phyloP scores from a whole-genome alignment of 2,329 filamentous ascomycete genomes.

The Cadophora malorum region DNA sequence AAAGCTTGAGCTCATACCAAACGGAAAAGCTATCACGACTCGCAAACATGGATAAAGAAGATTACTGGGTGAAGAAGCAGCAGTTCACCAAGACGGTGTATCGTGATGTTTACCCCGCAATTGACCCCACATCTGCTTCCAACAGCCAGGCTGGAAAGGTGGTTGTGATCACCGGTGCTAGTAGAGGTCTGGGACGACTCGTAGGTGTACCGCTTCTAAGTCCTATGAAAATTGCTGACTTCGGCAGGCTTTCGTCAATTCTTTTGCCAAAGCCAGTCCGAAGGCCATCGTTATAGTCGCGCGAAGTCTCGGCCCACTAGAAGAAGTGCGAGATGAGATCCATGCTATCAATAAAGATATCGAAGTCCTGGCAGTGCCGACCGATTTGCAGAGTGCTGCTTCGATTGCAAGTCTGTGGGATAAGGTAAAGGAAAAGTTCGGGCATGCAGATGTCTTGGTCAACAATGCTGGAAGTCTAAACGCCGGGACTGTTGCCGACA shows the following conservation, averaged over 20 bases:
- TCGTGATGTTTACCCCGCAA: slow-evolving; percentile 48
- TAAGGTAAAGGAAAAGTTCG: slow-evolving; percentile 46
- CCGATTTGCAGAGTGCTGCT: slow-evolving; percentile 42
- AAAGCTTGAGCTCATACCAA: background rate
- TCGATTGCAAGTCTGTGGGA: slow-evolving; percentile 31
- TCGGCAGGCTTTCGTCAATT: slow-evolving; percentile 25
- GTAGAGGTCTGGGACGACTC: slow-evolving; percentile 46
- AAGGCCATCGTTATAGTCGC: slow-evolving; percentile 48
- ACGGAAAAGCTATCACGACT: background rate
- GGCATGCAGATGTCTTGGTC: slow-evolving; percentile 58
- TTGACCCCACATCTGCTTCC: slow-evolving; percentile 44
- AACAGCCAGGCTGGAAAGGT: slow-evolving; percentile 45
- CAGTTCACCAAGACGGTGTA: slow-evolving; percentile 47
- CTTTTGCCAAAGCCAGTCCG: slow-evolving; percentile 45
- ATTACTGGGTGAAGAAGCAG: slow-evolving; percentile 11
- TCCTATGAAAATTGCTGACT: background rate
- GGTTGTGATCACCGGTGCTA: slow-evolving; percentile 49
- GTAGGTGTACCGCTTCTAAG: slow-evolving; percentile 3
- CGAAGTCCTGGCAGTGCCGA: slow-evolving; percentile 43
- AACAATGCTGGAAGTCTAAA: slow-evolving; percentile 33
- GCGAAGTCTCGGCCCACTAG: slow-evolving; percentile 42
- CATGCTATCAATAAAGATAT: slow-evolving; percentile 43
- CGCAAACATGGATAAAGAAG: slow-evolving; percentile 8
- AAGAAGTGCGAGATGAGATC: slow-evolving; percentile 39
- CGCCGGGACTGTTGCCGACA: slow-evolving; percentile 19